These are phyloP conservation scores for Davidsoniella virescens DNA, from an alignment of 2,329 filamentous ascomycete genomes.

Conservation along the genomic window DNA sequence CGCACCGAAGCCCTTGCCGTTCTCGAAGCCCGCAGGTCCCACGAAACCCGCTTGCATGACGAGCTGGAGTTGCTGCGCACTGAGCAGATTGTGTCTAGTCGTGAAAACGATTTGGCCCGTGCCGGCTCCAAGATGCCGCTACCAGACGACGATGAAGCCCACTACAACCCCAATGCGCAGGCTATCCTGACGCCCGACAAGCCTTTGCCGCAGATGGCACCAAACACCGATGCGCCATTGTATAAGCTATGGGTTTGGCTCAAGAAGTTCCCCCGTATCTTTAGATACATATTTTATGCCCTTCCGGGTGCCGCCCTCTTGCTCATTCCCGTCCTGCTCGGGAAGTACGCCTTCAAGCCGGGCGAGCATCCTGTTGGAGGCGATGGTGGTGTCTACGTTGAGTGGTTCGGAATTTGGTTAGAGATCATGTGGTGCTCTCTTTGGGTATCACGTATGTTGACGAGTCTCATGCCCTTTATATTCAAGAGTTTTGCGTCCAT, in stretches of 20 bases:
- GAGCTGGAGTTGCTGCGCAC: conserved; percentile 33
- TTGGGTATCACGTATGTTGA: conserved; percentile 53
- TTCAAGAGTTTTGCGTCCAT: conserved; percentile 46
- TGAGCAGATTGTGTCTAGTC: conserved; percentile 29
- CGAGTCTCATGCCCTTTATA: conserved; percentile 31
- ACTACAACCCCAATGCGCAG: conserved; percentile 9
- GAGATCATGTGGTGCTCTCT: conserved; percentile 85
- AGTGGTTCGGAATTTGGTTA: conserved; percentile 94
- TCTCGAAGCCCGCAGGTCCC: conserved; percentile 5
- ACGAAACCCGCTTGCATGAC: conserved; percentile 25
- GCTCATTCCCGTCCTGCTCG: conserved; percentile 30
- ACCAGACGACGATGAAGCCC: conserved; percentile 17
- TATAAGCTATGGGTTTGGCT: conserved; percentile 29
- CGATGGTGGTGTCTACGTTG: conserved; percentile 57
- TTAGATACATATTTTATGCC: conserved; percentile 33
- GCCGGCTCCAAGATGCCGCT: conserved; percentile 8
- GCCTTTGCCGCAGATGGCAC: conserved; percentile 10
- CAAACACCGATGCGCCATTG: conserved; percentile 19
- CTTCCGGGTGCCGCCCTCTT: conserved; percentile 29
- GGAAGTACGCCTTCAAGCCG: conserved; percentile 24
- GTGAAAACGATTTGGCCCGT: conserved; percentile 15
- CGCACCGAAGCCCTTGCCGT: conserved; percentile 1
- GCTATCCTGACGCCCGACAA: conserved; percentile 7
- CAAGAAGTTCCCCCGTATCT: conserved; percentile 32
- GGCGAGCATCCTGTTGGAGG: conserved; percentile 34